Percentiles rank a stretch among this genome's conserved stretches.
phyloP scores from a whole-genome alignment of 768 basidiomycete genomes.

The Jaapia argillacea region DNA sequence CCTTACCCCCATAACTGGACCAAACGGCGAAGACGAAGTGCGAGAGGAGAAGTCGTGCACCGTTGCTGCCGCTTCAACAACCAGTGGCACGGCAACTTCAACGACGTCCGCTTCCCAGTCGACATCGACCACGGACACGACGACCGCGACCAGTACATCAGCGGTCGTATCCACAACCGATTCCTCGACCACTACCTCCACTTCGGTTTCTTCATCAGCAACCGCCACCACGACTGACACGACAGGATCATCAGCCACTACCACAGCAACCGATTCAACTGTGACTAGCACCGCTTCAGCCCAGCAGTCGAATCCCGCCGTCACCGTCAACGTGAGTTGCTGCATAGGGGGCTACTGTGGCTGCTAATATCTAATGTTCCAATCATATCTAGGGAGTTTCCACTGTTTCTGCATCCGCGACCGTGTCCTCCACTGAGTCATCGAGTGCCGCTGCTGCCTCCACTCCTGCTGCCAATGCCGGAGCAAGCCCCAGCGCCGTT shows the following conservation, averaged over 20 bases:
- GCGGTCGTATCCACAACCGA: constrained; percentile 5
- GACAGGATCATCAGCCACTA: constrained; percentile 2
- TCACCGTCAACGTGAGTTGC: background rate
- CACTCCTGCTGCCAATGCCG: constrained; percentile 2
- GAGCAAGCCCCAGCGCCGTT: constrained; percentile 6
- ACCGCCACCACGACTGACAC: constrained; percentile 2
- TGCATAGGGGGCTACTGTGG: constrained; percentile 3
- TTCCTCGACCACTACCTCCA: constrained; percentile 6
- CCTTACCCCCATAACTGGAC: constrained; percentile 21
- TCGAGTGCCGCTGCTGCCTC: constrained; percentile 3
- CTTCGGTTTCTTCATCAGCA: constrained; percentile 4
- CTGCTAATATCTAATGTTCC: too few relatives aligned
- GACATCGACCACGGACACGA: background rate
- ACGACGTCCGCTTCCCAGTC: constrained; percentile 7
- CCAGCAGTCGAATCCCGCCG: constrained; percentile 1
- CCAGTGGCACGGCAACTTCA: constrained; percentile 7
- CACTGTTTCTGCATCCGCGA: constrained; percentile 10
- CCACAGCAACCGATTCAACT: background rate
- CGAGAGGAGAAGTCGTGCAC: constrained; percentile 23
- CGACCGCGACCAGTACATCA: constrained; percentile 3
- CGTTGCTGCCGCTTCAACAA: constrained; percentile 4
- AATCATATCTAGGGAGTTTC: constrained; percentile 11
- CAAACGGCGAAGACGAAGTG: constrained; percentile 18
- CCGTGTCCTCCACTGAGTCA: constrained; percentile 8
- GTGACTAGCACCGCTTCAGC: constrained; percentile 2